Base-by-base conservation (phyloP, 306 rosid species). In the Lathyrus aphaca region DNA sequence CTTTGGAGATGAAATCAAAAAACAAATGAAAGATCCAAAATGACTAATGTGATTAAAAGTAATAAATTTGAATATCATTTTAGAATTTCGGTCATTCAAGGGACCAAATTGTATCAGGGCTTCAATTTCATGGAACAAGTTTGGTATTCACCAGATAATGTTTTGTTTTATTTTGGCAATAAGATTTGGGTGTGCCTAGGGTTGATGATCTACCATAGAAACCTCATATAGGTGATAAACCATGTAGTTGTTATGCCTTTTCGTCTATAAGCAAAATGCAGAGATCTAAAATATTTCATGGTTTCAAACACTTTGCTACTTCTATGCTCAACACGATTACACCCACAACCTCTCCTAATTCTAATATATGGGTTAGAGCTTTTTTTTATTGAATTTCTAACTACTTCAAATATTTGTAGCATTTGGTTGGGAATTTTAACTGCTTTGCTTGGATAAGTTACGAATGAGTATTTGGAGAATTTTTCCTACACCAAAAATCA, bases 171-270 rank as follows among this genome's bases (percentile, higher is more conserved):
- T 78, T 38, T 46, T 57, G 21, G 42, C 42, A 57, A 29, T 30
- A 8, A 12, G 30, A 29, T 29, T 30, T 55, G 16, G 42, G 42
- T n/a, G 61, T 23, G 43, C 30, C 21, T 58, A 30, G 5, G 21
- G 40, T 30, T 29, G 64, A 58, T 58, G 23, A 57, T 57, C 37
- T 10, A 54, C 4, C 35, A 1, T 21, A 23, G 6, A 30, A 54
- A 54, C 32, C 61, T n/a, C 61, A 2, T 56, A 84, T 79, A 88
- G 85, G 77, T 76, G 80, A 84, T 80, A 79, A 79, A 67, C 43
- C 16, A 70, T 63, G 73, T 70, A 74, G 77, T 74, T 77, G 62
- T 69, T 74, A 82, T 73, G 69, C 79, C 77, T 80, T 70, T 44
- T 5, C 75, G 72, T 64, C 64, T 70, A 72, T 74, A 66, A 12